Evolutionary conservation across 2,329 filamentous ascomycete genomes (phyloP).

Genomic region (Calonectria ilicicola): DNA sequence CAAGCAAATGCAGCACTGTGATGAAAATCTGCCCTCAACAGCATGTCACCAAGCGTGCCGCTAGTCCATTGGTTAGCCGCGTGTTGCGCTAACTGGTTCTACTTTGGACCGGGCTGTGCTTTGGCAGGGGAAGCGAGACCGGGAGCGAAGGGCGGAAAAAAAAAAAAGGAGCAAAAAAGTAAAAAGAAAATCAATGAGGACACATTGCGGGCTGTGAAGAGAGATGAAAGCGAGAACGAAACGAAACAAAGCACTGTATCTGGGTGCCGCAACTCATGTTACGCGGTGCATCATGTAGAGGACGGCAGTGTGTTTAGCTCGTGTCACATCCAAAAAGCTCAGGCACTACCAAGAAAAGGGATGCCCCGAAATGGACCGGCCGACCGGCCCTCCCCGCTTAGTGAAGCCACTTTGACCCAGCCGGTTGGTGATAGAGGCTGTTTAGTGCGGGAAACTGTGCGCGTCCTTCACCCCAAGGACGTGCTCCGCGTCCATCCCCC

Average conservation of each 20-base stretch:
- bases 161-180: neutral
- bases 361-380: neutral
- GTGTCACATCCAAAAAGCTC: neutral
- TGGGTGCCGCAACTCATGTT: neutral
- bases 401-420: neutral
- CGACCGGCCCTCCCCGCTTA: neutral
- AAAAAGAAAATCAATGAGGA: neutral
- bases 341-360: neutral
- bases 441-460: neutral
- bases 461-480: too few relatives aligned
- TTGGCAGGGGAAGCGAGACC: neutral
- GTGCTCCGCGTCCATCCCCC: too few relatives aligned
- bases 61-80: neutral
- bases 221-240: neutral
- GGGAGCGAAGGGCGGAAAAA: neutral
- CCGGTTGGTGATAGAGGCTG: neutral
- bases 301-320: neutral
- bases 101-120: neutral
- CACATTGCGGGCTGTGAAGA: neutral
- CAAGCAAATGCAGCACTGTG: neutral
- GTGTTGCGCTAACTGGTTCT: neutral
- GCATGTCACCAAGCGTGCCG: neutral
- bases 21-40: neutral
- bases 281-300: neutral
- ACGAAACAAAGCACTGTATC: neutral